Percentiles rank a stretch among this genome's conserved stretches.
Evolutionary conservation across 495 filamentous ascomycete genomes (phyloP).

Genomic region (Aspergillus egyptiacus): DNA sequence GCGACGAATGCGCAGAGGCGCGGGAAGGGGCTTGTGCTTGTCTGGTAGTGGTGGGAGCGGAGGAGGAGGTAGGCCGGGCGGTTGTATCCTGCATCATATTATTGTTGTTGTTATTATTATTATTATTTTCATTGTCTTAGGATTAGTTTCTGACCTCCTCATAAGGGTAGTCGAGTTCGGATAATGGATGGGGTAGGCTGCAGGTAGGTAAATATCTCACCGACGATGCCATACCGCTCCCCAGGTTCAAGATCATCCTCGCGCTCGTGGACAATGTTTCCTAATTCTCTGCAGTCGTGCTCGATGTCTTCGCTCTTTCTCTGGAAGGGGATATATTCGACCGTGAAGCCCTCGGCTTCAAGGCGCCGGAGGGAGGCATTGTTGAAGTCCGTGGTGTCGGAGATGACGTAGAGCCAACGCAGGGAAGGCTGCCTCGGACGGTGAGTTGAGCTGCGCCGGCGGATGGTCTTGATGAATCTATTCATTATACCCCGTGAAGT

Average conservation of each 20-base stretch:
- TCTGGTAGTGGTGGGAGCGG: conserved; percentile 43
- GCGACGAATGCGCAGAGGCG: conserved; percentile 47
- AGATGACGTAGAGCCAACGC: conserved; percentile 51
- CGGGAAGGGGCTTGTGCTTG: conserved; percentile 36
- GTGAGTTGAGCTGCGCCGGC: conserved; percentile 14
- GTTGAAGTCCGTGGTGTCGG: conserved; percentile 56
- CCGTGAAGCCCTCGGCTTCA: conserved; percentile 58
- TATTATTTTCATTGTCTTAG: neutral
- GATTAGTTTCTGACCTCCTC: no score
- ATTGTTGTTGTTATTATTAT: neutral
- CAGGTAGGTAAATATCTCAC: conserved; percentile 27
- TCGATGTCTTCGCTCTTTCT: conserved; percentile 37
- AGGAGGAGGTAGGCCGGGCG: conserved; percentile 54
- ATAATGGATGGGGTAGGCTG: no score
- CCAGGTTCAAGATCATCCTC: conserved; percentile 40
- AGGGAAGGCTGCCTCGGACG: conserved; percentile 3
- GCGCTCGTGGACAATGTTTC: conserved; percentile 43
- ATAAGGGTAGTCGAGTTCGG: no score
- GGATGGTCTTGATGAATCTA: conserved; percentile 15
- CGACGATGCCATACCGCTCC: conserved; percentile 43
- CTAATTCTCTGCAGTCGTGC: conserved; percentile 27
- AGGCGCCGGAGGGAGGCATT: conserved; percentile 47
- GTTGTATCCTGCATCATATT: conserved; percentile 40
- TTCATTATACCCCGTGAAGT: conserved; percentile 4
- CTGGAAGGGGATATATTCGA: conserved; percentile 51